phyloP scores from a whole-genome alignment of 1,284 basidiomycete genomes.

The Erythrobasidium hasegawianum region DNA sequence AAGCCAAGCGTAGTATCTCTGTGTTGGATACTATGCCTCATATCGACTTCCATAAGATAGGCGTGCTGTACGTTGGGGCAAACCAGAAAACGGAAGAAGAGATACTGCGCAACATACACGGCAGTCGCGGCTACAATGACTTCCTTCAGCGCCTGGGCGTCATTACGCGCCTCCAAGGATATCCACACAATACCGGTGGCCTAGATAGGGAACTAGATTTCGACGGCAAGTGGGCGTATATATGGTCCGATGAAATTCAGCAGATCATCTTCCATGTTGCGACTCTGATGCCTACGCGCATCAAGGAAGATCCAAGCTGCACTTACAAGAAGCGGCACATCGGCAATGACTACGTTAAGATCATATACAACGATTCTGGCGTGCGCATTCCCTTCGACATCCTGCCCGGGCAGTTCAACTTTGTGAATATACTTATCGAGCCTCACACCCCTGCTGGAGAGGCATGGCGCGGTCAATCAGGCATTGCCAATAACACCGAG shows the following conservation, averaged over 20 bases:
- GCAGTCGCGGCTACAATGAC: slow-evolving; percentile 88
- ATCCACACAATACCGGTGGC: slow-evolving; percentile 66
- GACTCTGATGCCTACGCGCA: slow-evolving; percentile 89
- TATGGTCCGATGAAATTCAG: slow-evolving; percentile 97
- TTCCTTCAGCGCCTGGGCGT: slow-evolving; percentile 87
- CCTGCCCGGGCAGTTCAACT: slow-evolving; percentile 87
- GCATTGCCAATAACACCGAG: slow-evolving; percentile 68
- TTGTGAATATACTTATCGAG: slow-evolving; percentile 94
- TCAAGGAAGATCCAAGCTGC: slow-evolving; percentile 61
- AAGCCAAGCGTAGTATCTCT: slow-evolving; percentile 63
- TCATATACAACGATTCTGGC: slow-evolving; percentile 96
- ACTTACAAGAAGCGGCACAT: slow-evolving; percentile 87
- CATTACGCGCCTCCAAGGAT: slow-evolving; percentile 84
- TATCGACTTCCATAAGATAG: slow-evolving; percentile 96
- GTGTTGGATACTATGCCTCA: slow-evolving; percentile 83
- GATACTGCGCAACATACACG: slow-evolving; percentile 84
- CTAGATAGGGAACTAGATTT: slow-evolving; percentile 82
- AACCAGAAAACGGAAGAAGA: slow-evolving; percentile 80
- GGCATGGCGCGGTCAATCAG: slow-evolving; percentile 43
- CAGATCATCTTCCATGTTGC: slow-evolving; percentile 94
- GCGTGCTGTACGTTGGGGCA: slow-evolving; percentile 91
- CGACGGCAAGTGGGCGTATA: slow-evolving; percentile 81
- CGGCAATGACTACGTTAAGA: slow-evolving; percentile 90
- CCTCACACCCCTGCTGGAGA: slow-evolving; percentile 67
- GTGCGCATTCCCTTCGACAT: slow-evolving; percentile 84